Evolutionary conservation across 306 rosid genomes (phyloP), one percentile per base, ranked within the genome.

Genomic region (Cucumis hystrix): DNA sequence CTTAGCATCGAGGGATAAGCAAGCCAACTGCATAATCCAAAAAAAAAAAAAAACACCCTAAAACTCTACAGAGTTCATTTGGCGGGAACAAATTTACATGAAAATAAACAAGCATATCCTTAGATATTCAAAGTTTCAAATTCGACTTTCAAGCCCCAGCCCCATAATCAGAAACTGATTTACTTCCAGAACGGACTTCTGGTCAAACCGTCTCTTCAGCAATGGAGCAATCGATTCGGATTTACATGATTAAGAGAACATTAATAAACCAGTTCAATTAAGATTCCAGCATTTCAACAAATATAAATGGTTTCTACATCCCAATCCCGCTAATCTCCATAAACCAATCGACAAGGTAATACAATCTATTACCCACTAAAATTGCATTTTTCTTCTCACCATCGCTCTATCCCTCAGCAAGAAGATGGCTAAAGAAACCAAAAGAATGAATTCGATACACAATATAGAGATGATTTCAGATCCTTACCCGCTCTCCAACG

Each of bases 401-500:
- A 35, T 17, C 77, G 10, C 39, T 49, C 23, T 28, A 55, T 55
- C 60, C 47, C 7, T 74, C 18, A 55, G 33, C 28, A 5, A 74
- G 20, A 39, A 62, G 77, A 41, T 33, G 52, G 56, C 74, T 10
- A 40, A 10, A 40, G 65, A 25, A 55, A 75, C 49, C 6, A 45
- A 47, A 62, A 10, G 23, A 10, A 57, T 58, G 39, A 10, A 75
- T 58, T 20, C 4, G 12, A 54, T 40, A 37, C 69, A 12, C 16
- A 8, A 83, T 43, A 45, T 17, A 41, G 49, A 72, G 51, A 77
- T 45, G 33, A 63, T 59, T 16, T 68, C 2, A 67, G 71, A 35
- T 35, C 76, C 87, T 71, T 55, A 94, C 98, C 87, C 99, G 87
- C 88, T 96, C 99, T 39, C 93, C 99, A 80, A 91, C 70, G 79